These are phyloP conservation scores for Yamagishiella unicocca DNA, from an alignment of 139 green algal genomes.

Conservation along the genomic window DNA sequence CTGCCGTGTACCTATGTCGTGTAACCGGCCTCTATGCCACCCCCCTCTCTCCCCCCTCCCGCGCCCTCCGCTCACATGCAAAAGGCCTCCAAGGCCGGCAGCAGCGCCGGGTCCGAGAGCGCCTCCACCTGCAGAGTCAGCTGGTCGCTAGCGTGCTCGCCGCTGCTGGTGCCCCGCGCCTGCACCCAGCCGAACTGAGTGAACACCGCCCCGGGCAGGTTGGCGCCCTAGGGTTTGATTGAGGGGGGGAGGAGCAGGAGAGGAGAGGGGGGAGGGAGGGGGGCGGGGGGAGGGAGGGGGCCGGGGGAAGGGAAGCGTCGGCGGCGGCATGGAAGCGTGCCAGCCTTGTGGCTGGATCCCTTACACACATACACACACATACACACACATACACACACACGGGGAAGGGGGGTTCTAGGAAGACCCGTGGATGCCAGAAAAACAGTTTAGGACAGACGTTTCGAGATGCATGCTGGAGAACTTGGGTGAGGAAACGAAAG, in stretches of 20 bases:
- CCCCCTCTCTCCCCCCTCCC: neutral
- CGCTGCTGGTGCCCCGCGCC: neutral
- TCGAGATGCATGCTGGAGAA: too few relatives aligned
- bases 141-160: neutral
- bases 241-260: neutral
- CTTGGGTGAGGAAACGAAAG: too few relatives aligned
- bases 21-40: too few relatives aligned
- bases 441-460: too few relatives aligned
- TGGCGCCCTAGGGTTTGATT: conserved; percentile 2
- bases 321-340: too few relatives aligned
- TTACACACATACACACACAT: neutral
- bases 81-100: conserved; percentile 20
- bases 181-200: conserved; percentile 41
- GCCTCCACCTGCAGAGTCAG: conserved; percentile 12
- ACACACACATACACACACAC: neutral
- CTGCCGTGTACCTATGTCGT: too few relatives aligned
- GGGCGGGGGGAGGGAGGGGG: neutral
- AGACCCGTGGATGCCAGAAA: too few relatives aligned
- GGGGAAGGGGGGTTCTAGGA: too few relatives aligned
- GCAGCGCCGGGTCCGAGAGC: neutral
- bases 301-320: too few relatives aligned
- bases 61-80: neutral
- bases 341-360: neutral
- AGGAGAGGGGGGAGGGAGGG: neutral
- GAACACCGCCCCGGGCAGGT: conserved; percentile 26